These are phyloP conservation scores for Mycocentrospora acerina DNA, from an alignment of 2,329 filamentous ascomycete genomes.

Conservation along the genomic window DNA sequence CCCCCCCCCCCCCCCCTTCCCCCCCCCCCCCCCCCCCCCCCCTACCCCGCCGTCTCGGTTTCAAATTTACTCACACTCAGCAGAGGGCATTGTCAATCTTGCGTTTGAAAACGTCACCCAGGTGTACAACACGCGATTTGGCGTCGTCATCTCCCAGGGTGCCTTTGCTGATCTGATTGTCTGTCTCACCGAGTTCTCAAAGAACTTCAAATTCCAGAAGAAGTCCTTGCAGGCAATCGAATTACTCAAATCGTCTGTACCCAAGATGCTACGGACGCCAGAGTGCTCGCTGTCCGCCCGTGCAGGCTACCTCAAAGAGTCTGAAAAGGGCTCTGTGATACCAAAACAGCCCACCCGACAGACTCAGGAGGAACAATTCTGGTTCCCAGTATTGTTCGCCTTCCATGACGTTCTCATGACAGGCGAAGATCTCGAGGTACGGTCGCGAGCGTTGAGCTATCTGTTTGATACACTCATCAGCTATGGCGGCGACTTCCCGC, in stretches of 20 bases:
- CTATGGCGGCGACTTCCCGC: constrained; percentile 87
- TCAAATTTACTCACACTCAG: constrained; percentile 14
- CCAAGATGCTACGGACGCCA: constrained; percentile 91
- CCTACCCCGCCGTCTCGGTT: too few species aligned
- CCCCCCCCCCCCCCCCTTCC: too few species aligned
- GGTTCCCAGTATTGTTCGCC: constrained; percentile 97
- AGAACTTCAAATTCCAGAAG: constrained; percentile 98
- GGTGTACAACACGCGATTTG: constrained; percentile 93
- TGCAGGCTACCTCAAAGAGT: constrained; percentile 52
- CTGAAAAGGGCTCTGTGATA: constrained; percentile 52
- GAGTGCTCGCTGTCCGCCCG: constrained; percentile 86
- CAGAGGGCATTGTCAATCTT: constrained; percentile 91
- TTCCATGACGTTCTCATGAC: constrained; percentile 99
- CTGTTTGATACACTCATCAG: constrained; percentile 91
- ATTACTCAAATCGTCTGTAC: constrained; percentile 87
- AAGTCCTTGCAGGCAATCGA: constrained; percentile 97
- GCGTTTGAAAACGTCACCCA: constrained; percentile 96
- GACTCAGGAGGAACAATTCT: constrained; percentile 94
- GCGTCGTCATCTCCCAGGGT: constrained; percentile 92
- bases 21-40: too few species aligned
- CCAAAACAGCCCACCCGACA: constrained; percentile 71
- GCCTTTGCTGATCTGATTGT: constrained; percentile 96
- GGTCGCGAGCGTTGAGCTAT: constrained; percentile 85
- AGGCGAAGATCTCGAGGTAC: constrained; percentile 94
- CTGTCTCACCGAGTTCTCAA: constrained; percentile 96